Evolutionary conservation across 352 stramenopile genomes (phyloP).

Genomic region (Pythium oligandrum): DNA sequence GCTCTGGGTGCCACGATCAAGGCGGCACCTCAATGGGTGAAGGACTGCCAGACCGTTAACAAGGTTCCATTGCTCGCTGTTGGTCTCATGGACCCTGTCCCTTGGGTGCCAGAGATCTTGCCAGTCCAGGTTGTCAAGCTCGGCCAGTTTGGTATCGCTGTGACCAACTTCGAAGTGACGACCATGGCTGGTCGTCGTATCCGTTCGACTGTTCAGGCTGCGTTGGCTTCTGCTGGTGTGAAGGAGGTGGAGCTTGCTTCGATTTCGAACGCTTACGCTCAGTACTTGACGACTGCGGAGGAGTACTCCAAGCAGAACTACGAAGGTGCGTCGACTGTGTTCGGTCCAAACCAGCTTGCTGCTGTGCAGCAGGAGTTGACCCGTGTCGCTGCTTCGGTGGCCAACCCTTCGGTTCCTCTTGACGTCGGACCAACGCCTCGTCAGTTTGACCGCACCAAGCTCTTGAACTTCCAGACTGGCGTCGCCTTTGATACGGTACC

Average conservation of each 20-base stretch:
- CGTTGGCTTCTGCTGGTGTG: constrained; percentile 19
- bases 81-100: constrained; percentile 33
- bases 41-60: constrained; percentile 32
- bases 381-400: constrained; percentile 31
- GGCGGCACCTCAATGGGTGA: constrained; percentile 28
- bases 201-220: constrained; percentile 22
- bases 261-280: constrained; percentile 56
- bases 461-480: constrained; percentile 30
- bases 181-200: constrained; percentile 59
- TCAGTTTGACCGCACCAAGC: constrained; percentile 28
- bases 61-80: constrained; percentile 35
- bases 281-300: constrained; percentile 58
- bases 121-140: constrained; percentile 51
- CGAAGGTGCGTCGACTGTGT: constrained; percentile 67
- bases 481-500: constrained; percentile 29
- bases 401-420: constrained; percentile 14
- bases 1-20: constrained; percentile 21
- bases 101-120: constrained; percentile 39
- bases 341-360: constrained; percentile 56
- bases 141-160: constrained; percentile 43
- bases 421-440: constrained; percentile 29
- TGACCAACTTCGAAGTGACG: constrained; percentile 54
- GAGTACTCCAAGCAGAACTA: constrained; percentile 66
- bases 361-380: constrained; percentile 50
- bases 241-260: constrained; percentile 45